Evolutionary conservation across 345 rosid species (phyloP), one percentile per base, ranked within the genome.

Genomic region (Sonneratia alba): DNA sequence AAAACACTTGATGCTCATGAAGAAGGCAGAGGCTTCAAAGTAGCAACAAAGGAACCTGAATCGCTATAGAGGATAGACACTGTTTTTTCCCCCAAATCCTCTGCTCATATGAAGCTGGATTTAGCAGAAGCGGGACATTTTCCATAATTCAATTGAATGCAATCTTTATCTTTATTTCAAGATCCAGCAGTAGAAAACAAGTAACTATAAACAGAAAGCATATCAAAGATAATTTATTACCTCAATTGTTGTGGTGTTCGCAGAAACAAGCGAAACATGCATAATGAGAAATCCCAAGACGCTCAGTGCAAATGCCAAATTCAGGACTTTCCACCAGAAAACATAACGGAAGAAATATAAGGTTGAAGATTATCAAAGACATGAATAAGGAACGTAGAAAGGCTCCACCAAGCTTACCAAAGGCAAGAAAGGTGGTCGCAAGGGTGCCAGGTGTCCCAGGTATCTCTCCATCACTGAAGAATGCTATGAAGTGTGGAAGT

Each of bases 191-290:
- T 19, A 47, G 51, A 9, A 47, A 47, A 53, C 6, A 4, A 53
- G 22, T 11, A 62, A 62, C 36, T n/a, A 62, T 34, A 32, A 62
- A 62, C 38, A 14, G 4, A 34, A 32, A 62, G 37, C 27, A 62
- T 15, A 13, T 27, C 38, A 32, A 4, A 4, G 36, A 24, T 43
- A 64, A 70, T 70, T 45, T 18, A 65, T 56, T 86, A 92, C 98
- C 99, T 95, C 98, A 74, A 92, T 95, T 49, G 98, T 95, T 68
- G 99, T 92, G 72, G 99, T 95, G 77, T 95, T 95, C 47, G 84
- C 90, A 74, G 89, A 77, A 43, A 95, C 97, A 67, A 95, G 80
- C 0, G 98, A 90, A 68, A 90, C 78, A 79, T 95, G 99, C 99
- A 95, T 88, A 77, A 95, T 89, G 73, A 95, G 79, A 78, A 95